A percentile compares a stretch with the other conserved stretches of the same genome.
Evolutionary conservation across 257 asterid species (phyloP).

Genomic region (Ocimum tenuiflorum): DNA sequence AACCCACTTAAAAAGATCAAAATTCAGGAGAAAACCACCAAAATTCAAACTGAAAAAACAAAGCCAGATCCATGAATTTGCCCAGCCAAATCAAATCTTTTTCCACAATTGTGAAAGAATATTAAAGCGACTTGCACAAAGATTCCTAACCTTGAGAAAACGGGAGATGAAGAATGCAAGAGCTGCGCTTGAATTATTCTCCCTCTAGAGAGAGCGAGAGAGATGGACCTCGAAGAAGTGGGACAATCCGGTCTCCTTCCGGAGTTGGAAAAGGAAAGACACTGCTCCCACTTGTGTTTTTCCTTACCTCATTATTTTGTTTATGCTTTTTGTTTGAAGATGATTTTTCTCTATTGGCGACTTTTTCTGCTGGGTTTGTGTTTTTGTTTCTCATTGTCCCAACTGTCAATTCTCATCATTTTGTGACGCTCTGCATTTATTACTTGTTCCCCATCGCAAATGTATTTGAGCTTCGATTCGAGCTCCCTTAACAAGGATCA

Average conservation of each 20-base stretch:
- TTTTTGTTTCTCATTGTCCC: not conserved
- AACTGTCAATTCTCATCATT: not conserved
- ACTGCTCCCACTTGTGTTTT: not conserved
- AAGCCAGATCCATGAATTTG: conserved; percentile 35
- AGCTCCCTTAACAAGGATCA: too few relatives aligned
- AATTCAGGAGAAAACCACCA: conserved; percentile 8
- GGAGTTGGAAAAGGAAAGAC: not conserved
- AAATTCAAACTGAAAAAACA: not conserved
- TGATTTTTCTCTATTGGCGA: not conserved
- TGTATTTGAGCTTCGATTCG: too few relatives aligned
- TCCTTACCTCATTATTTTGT: not conserved
- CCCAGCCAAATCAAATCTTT: conserved; percentile 3
- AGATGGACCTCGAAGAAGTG: not conserved
- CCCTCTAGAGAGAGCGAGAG: not conserved
- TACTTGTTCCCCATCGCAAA: too few relatives aligned
- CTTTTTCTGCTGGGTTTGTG: not conserved
- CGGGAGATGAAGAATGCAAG: not conserved
- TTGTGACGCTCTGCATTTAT: not conserved
- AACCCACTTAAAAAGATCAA: not conserved
- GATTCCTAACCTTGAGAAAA: not conserved
- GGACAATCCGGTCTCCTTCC: not conserved
- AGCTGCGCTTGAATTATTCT: not conserved
- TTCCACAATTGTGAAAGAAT: not conserved
- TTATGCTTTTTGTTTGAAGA: not conserved
- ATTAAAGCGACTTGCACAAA: not conserved